Evolutionary conservation across 2,329 filamentous ascomycete species (phyloP), one percentile per base, ranked within the genome.

Genomic region (Thyridium curvatum): DNA sequence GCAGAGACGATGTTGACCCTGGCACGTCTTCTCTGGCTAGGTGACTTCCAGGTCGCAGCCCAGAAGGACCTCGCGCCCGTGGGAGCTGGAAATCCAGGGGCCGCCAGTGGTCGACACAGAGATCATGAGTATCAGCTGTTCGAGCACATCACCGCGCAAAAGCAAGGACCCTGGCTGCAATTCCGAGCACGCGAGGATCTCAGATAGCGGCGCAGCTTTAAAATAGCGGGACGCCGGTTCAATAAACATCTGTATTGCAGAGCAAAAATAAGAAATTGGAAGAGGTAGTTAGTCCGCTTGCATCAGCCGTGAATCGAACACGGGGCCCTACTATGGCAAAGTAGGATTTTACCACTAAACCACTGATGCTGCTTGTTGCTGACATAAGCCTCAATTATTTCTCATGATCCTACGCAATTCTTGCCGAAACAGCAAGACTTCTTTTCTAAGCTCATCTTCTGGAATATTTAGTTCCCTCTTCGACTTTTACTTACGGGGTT

Each of bases 81-180:
- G 2, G 69, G 69, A 2, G 63, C 74, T 1, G 21, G 21, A 6
- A 26, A 10, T 6, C 6, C 21, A 26, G 21, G 21, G 6, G 21
- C 21, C 10, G 21, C 6, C 6, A 72, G 64, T 62, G 79, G 78
- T 0, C 65, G 79, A 34, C 68, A 79, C 40, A 66, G 72, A 35
- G 54, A 52, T 14, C 62, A 53, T 1, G 84, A 88, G 66, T 86
- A 80, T 57, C 83, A 86, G 65, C 64, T 87, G 40, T 62, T 72
- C 38, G 84, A 89, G 54, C 82, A 77, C n/a, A 88, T 89, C 58
- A 86, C 84, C 21, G 84, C 81, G 50, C 66, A 74, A 50, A 89
- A 87, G 65, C 72, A 84, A 51, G 84, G 84, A 1, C 79, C 81
- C 1, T 69, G 84, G 62, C 65, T 87, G 41, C 76, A 86, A 62